Evolutionary conservation across 345 rosid genomes (phyloP).

Genomic region (Trapa bicornis): DNA sequence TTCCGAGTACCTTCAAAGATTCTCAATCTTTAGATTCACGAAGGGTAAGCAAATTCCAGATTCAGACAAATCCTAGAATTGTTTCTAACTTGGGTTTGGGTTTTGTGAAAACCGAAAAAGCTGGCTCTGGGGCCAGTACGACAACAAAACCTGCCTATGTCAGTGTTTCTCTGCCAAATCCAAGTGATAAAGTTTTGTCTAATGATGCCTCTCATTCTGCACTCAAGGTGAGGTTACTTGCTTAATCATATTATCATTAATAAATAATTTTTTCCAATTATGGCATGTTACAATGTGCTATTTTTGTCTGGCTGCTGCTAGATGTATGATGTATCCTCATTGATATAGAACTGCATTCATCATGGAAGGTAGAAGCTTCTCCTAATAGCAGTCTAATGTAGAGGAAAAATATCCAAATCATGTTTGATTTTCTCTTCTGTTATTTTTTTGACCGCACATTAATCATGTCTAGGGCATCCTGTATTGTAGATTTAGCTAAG

Average conservation of each 20-base stretch:
- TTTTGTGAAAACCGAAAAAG: slow-evolving; percentile 57
- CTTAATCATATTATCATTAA: not conserved
- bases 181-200: slow-evolving; percentile 32
- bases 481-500: not conserved
- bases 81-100: slow-evolving; percentile 80
- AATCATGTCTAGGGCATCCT: not conserved
- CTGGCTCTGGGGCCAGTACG: slow-evolving; percentile 25
- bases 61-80: slow-evolving; percentile 95
- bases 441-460: not conserved
- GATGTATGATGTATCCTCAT: not conserved
- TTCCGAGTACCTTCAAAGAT: slow-evolving; percentile 27
- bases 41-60: slow-evolving; percentile 78
- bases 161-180: slow-evolving; percentile 57
- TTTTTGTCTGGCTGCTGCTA: not conserved
- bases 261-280: not conserved
- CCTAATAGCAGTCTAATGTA: not conserved
- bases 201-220: slow-evolving; percentile 46
- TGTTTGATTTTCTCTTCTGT: not conserved
- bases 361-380: not conserved
- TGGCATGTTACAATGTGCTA: not conserved
- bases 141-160: slow-evolving; percentile 72
- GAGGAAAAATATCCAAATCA: not conserved
- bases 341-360: not conserved
- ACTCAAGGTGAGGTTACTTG: slow-evolving; percentile 45
- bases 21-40: slow-evolving; percentile 43